These are phyloP conservation scores for Fusarium globosum DNA, from an alignment of 2,329 filamentous ascomycete species.

Conservation along the genomic window DNA sequence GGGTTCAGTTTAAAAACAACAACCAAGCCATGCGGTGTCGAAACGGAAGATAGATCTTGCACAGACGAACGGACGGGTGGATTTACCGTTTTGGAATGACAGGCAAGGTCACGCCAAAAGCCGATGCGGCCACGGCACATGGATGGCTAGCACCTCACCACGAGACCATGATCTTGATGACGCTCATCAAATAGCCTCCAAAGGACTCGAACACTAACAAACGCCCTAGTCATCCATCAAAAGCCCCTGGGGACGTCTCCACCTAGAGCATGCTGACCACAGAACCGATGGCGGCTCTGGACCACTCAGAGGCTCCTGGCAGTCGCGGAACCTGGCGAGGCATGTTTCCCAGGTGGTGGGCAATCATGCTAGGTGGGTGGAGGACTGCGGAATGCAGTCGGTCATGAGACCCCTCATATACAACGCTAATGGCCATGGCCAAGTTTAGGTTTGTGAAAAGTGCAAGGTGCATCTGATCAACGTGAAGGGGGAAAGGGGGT, in stretches of 20 bases:
- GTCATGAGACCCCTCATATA: constrained; percentile 47
- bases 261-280: constrained; percentile 30
- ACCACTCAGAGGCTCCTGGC: constrained; percentile 27
- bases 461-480: constrained; percentile 43
- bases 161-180: constrained; percentile 17
- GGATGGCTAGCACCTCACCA: constrained; percentile 9
- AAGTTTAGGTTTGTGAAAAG: constrained; percentile 47
- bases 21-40: constrained; percentile 14
- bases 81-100: constrained; percentile 31
- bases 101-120: constrained; percentile 20
- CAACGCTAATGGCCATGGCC: constrained; percentile 45
- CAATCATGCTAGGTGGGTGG: constrained; percentile 37
- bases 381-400: constrained; percentile 44
- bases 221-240: constrained; percentile 10
- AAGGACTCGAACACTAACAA: constrained; percentile 21
- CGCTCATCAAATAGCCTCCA: constrained; percentile 16
- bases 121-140: constrained; percentile 34
- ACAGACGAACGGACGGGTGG: constrained; percentile 11
- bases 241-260: constrained; percentile 28
- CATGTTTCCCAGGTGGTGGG: constrained; percentile 36
- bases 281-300: constrained; percentile 27
- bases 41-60: constrained; percentile 20
- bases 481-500: constrained; percentile 34
- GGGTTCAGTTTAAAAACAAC: constrained; percentile 21
- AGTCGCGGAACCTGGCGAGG: constrained; percentile 31